phyloP scores from a whole-genome alignment of 2,329 filamentous ascomycete species.

The Amauroascus verrucosus region DNA sequence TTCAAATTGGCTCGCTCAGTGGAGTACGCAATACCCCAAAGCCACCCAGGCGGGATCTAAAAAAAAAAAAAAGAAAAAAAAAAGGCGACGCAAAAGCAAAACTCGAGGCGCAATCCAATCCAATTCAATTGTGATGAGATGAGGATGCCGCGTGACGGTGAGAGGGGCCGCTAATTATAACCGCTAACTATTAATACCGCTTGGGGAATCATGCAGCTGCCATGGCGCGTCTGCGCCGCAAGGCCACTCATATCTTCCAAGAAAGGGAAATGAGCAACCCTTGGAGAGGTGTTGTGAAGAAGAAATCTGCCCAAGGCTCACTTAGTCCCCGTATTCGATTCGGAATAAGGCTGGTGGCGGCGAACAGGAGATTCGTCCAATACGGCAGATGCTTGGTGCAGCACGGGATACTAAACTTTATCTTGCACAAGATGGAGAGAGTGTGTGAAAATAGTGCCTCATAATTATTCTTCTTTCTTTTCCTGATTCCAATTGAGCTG shows the following conservation, averaged over 20 bases:
- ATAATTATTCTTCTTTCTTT: no score
- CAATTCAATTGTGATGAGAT: no score
- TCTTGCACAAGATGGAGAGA: neutral
- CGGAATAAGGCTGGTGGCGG: neutral
- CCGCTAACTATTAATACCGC: no score
- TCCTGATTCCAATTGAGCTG: no score
- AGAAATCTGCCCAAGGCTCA: no score
- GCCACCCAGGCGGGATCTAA: neutral
- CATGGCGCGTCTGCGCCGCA: neutral
- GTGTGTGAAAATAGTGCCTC: no score
- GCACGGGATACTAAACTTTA: neutral
- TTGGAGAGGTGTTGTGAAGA: neutral
- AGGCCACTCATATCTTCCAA: neutral
- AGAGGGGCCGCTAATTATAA: neutral
- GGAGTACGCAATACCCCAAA: no score
- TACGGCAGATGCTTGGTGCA: neutral
- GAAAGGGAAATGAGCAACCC: no score
- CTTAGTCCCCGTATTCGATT: neutral
- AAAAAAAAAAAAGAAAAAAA: neutral
- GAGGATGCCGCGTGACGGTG: neutral
- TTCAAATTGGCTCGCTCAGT: no score
- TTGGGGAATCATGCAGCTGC: neutral
- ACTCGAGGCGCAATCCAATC: neutral
- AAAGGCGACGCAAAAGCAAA: neutral
- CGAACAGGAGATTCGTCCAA: neutral